Base-by-base conservation (phyloP, 208 protist genomes). In the Crithidia thermophila region DNA sequence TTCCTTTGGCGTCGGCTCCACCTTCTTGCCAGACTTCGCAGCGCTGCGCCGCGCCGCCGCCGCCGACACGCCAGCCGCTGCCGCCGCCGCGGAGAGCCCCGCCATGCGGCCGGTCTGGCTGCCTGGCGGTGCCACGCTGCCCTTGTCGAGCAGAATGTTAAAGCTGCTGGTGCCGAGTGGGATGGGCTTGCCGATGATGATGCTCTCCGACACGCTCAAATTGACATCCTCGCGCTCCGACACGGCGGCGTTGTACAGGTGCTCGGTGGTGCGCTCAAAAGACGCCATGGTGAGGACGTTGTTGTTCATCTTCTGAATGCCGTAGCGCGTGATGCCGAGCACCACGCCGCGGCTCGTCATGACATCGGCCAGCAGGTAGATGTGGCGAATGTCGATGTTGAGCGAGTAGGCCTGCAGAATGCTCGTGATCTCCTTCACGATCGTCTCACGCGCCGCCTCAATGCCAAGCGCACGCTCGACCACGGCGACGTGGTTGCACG, bases 261-360 rank as follows among this genome's bases (percentile, higher is more conserved):
- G 97, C 59, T 99, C 98, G 1, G 93, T 99, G 4, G 99, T 99
- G 63, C 96, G 91, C 88, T 99, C 99, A 75, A 99, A 99, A 28
- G 98, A 99, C 18, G 99, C 99, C 71, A 99, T 94, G 75, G 98
- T 99, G 10, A 99, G 77, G 9, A 99, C 97, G 56, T 90, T 97
- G 61, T 99, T 97, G 73, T 98, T 99, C 95, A 99, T 99, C 85
- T 99, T 99, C 42, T 94, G 79, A 47, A 99, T 98, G 75, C 99
- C 99, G 79, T 98, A 98, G 16, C 99, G 91, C 14, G 98, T 99
- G 69, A 99, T 99, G 60, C 99, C 99, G 0, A 99, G 84, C 43
- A 99, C 90, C 31, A 98, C 85, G 13, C 98, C 98, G 30, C 93
- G 98, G 69, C 86, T 98, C 3, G 98, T 99, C 99, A 99, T 99